Base-by-base conservation (phyloP, 2,329 filamentous ascomycete species). In the Colletotrichum cordylinicola region DNA sequence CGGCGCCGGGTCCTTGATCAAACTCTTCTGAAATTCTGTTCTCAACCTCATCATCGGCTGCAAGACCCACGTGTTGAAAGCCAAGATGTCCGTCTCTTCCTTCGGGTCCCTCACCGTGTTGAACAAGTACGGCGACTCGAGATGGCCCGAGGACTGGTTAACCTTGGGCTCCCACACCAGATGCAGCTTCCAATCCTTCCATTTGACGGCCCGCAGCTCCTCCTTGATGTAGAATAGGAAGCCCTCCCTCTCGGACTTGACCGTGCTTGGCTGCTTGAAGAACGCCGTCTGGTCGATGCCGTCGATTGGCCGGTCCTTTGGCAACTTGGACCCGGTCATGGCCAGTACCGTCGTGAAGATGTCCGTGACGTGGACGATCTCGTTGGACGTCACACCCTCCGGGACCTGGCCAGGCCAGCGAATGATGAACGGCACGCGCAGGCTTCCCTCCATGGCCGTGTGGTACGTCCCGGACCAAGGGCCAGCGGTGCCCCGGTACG, bases 141-240 rank as follows among this genome's bases (percentile, higher is more conserved):
- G 78, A n/a, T 76, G 78, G 1, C 82, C 83, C 0, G 76, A 79
- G 0, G 80, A 83, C 67, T 84, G 76, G 39, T 84, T 84, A 4
- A 84, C 83, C 35, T 82, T 81, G 6, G 83, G 83, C 68, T 84
- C 83, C 82, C 82, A 84, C 1, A 84, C 77, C 1, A 82, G 27
- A 39, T 84, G 82, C 2, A 84, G 77, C 55, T 84, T 84, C 83
- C 82, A 84, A 52, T 84, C 82, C 24, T 75, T 78, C 83, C 83
- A 84, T 43, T 83, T 84, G 13, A 84, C 79, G 1, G 82, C 82
- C 0, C 82, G 79, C 16, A 84, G 61, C n/a, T 84, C 80, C 2
- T 84, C 80, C 31, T 84, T 84, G 67, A 84, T 82, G 31, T 84
- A 84, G 52, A 84, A 84, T 0, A 81, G 72, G 37, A 84, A 83